Conservation (phyloP, 805 yeast genomes). For the Cyberlindnera sargentensis region DNA sequence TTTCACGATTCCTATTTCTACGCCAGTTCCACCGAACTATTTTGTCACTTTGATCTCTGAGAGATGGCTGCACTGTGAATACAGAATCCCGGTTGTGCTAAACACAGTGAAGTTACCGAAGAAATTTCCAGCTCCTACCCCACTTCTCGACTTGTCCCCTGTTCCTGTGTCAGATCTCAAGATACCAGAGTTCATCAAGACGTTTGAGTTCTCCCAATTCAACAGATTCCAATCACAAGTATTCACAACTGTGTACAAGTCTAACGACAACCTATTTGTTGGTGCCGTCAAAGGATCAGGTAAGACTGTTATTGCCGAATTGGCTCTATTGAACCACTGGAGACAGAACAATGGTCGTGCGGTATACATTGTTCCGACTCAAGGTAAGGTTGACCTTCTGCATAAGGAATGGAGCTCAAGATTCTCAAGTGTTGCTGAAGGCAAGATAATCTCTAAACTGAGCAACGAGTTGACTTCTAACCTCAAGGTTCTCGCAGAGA, state of each 20-base stretch:
- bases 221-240: constrained; percentile 72
- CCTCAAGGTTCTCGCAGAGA: constrained; percentile 43
- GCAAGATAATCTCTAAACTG: constrained; percentile 49
- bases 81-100: constrained; percentile 53
- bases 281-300: constrained; percentile 77
- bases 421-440: constrained; percentile 44
- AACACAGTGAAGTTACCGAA: constrained; percentile 49
- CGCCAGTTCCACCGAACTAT: constrained; percentile 59
- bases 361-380: constrained; percentile 62
- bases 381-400: constrained; percentile 44
- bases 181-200: constrained; percentile 37
- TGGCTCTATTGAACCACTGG: constrained; percentile 73
- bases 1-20: constrained; percentile 54
- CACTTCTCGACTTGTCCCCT: constrained; percentile 43
- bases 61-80: constrained; percentile 75
- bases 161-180: constrained; percentile 44
- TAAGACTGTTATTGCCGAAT: constrained; percentile 61
- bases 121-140: constrained; percentile 56
- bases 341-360: constrained; percentile 60
- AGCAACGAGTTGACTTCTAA: constrained; percentile 48
- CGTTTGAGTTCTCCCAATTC: constrained; percentile 46
- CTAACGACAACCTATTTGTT: constrained; percentile 53
- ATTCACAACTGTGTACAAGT: constrained; percentile 50
- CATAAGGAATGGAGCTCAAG: constrained; percentile 45
- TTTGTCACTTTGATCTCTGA: constrained; percentile 72